Evolutionary conservation across 2,329 filamentous ascomycete genomes (phyloP).

Genomic region (Rugonectria rugulosa): DNA sequence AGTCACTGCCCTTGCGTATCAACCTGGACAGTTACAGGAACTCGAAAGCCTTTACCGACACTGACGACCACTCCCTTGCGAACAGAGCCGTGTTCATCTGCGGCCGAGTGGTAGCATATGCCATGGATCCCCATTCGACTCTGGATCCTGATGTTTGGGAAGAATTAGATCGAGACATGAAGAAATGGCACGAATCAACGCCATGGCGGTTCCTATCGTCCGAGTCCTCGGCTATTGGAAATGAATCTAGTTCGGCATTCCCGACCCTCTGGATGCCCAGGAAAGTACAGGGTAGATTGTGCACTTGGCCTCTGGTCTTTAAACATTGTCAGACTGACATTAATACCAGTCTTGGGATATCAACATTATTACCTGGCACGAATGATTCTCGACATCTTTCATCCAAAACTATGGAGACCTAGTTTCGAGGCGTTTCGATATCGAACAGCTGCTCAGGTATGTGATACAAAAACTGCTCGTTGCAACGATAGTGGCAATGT

Average conservation of each 20-base stretch:
- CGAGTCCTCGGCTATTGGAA: slow-evolving; percentile 12
- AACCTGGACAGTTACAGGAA: slow-evolving; percentile 45
- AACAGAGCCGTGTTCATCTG: slow-evolving; percentile 40
- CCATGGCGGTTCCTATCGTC: slow-evolving; percentile 29
- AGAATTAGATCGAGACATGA: slow-evolving; percentile 30
- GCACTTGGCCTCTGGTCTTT: neutral
- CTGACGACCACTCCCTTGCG: slow-evolving; percentile 36
- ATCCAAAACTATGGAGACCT: slow-evolving; percentile 42
- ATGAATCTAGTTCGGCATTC: slow-evolving; percentile 14
- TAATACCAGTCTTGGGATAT: slow-evolving; percentile 43
- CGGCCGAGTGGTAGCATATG: slow-evolving; percentile 42
- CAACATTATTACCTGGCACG: slow-evolving; percentile 50
- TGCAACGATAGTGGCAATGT: neutral
- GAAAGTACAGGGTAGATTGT: slow-evolving; percentile 20
- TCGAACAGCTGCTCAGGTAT: slow-evolving; percentile 30
- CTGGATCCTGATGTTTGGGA: slow-evolving; percentile 31
- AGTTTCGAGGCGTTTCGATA: slow-evolving; percentile 33
- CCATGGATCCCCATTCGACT: slow-evolving; percentile 42
- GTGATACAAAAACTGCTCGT: neutral
- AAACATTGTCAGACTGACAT: slow-evolving; percentile 16
- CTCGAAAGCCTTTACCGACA: slow-evolving; percentile 34
- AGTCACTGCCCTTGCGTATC: slow-evolving; percentile 47
- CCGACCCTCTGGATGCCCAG: slow-evolving; percentile 28
- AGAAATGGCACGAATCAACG: slow-evolving; percentile 32
- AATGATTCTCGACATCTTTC: slow-evolving; percentile 49